Evolutionary conservation across 108 stramenopile species (phyloP), one percentile per base, ranked within the genome.

Genomic region (Skeletonema grethae): DNA sequence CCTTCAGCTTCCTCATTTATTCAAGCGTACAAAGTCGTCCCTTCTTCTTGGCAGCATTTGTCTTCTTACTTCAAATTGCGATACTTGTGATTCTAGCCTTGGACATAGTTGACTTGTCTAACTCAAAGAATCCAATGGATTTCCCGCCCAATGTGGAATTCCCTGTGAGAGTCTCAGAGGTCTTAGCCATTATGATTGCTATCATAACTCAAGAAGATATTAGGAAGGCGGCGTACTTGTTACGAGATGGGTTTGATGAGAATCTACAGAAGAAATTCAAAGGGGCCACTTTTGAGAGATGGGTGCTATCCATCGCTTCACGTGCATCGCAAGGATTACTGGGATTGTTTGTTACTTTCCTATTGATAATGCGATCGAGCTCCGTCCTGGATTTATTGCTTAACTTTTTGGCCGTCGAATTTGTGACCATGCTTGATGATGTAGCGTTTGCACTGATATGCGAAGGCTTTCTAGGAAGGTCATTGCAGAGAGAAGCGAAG

Each of bases 321-420:
- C 25, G 25, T 28, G 25, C 25, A 28, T 28, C 25, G 0, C 1
- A 28, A 28, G 25, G 25, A 1, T 4, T 58, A 20, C 15, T 75
- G 13, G 73, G 57, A 57, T 28, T 60, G 12, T 1, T 46, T n/a
- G 57, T 57, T 20, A 68, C 73, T 6, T 25, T 75, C 2, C 24
- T 75, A 11, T 66, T 75, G 0, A 69, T 75, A 20, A n/a, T 75
- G 1, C 36, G 35, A 59, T 59, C 66, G 6, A 12, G 57, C 5
- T 13, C 7, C 3, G 43, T 36, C 5, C 12, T 68, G 25, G 25
- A 28, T 28, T 28, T 28, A 28, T 28, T 28, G 25, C 25, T 28
- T 0, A 28, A 28, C 25, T 75, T 75, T 28, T 64, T 66, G 22
- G 73, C 73, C 8, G 28, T 75, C 16, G 67, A 75, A 55, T 75